Percentiles rank a stretch among this genome's conserved stretches.
These are phyloP conservation scores for Chalaropsis ovoidea DNA, from an alignment of 2,329 filamentous ascomycete species.

Conservation along the genomic window DNA sequence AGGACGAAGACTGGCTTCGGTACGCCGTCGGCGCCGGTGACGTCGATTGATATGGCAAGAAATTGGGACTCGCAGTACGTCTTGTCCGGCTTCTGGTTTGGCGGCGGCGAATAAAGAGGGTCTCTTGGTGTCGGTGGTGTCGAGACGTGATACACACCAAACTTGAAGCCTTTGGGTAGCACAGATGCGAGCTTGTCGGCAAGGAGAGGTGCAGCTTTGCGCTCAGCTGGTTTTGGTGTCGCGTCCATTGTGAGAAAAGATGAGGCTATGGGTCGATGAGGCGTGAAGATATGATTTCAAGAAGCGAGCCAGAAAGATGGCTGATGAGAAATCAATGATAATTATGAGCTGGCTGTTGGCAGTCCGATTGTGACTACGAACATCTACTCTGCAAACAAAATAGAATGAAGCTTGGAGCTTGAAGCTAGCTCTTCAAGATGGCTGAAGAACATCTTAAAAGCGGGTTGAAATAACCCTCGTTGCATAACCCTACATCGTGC, in stretches of 20 bases:
- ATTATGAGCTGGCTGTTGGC: background rate
- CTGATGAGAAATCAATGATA: background rate
- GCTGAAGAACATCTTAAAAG: background rate
- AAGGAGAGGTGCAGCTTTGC: constrained; percentile 31
- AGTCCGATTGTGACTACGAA: background rate
- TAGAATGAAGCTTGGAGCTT: background rate
- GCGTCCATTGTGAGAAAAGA: background rate
- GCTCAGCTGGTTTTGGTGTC: constrained; percentile 23
- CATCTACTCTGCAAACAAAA: background rate
- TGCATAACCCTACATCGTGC: background rate
- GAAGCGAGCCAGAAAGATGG: background rate
- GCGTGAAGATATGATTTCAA: background rate
- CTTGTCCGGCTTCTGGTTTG: constrained; percentile 57
- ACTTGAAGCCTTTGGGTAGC: constrained; percentile 45
- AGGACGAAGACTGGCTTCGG: constrained; percentile 56
- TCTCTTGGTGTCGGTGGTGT: constrained; percentile 66
- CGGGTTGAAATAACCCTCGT: background rate
- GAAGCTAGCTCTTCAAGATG: background rate
- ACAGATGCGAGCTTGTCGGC: constrained; percentile 38
- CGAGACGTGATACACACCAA: constrained; percentile 76
- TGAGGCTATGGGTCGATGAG: background rate
- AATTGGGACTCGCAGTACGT: constrained; percentile 86
- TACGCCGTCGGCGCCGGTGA: constrained; percentile 25
- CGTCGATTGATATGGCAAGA: constrained; percentile 43
- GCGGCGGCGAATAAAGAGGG: constrained; percentile 69